These are phyloP conservation scores for Trichosanthes cucumerina DNA, from an alignment of 306 rosid species.

Conservation along the genomic window DNA sequence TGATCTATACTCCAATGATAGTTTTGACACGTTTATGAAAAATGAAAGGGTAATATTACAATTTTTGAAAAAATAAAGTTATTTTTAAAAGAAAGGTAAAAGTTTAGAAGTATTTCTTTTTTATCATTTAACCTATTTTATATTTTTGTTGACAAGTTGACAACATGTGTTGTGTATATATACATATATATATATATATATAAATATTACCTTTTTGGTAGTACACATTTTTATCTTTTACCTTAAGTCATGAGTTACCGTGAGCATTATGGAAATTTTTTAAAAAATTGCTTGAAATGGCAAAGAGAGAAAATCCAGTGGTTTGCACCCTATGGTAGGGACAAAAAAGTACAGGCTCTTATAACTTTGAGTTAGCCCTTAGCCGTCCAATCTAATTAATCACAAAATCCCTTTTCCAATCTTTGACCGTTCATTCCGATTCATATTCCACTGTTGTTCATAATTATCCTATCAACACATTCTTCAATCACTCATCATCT, in stretches of 20 bases:
- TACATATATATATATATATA: too few species aligned
- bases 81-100: too few species aligned
- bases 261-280: not conserved
- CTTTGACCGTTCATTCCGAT: slow-evolving; percentile 22
- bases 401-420: slow-evolving; percentile 22
- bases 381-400: slow-evolving; percentile 26
- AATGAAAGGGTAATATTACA: too few species aligned
- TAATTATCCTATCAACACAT: not conserved
- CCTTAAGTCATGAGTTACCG: not conserved
- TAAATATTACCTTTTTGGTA: too few species aligned
- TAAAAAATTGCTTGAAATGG: not conserved
- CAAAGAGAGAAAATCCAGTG: slow-evolving; percentile 20
- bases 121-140: too few species aligned
- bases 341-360: slow-evolving; percentile 4
- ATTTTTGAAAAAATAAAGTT: too few species aligned
- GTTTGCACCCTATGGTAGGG: slow-evolving; percentile 18
- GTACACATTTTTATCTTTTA: not conserved
- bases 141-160: too few species aligned
- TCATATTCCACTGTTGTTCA: slow-evolving; percentile 26
- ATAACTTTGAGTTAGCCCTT: not conserved
- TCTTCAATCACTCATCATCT: not conserved
- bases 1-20: too few species aligned
- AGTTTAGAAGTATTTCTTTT: too few species aligned
- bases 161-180: too few species aligned
- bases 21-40: too few species aligned